phyloP scores from a whole-genome alignment of 441 rosid species.

The Erodium texanum region DNA sequence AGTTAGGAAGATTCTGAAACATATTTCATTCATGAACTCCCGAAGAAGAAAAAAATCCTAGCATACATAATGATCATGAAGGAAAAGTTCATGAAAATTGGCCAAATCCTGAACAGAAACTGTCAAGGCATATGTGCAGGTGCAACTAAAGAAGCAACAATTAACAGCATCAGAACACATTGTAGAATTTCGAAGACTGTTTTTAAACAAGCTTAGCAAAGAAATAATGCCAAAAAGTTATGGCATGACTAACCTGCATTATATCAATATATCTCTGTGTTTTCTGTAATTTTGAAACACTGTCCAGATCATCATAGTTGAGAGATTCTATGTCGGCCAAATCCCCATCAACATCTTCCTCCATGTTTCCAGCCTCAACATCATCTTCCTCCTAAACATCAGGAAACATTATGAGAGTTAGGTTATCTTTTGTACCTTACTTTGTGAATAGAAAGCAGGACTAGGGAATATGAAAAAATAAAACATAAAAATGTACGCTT shows the following conservation, averaged over 20 bases:
- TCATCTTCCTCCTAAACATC: constrained; percentile 53
- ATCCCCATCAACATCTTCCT: constrained; percentile 65
- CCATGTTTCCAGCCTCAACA: constrained; percentile 49
- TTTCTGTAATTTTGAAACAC: constrained; percentile 67
- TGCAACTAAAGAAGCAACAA: too few species aligned
- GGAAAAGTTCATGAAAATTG: too few species aligned
- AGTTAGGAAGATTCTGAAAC: background rate
- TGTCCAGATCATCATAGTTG: constrained; percentile 75
- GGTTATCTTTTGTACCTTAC: background rate
- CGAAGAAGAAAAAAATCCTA: background rate
- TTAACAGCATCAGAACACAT: too few species aligned
- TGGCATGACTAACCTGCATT: constrained; percentile 67
- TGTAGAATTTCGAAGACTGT: too few species aligned
- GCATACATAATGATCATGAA: background rate
- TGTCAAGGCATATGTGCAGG: too few species aligned
- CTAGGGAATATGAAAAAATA: background rate
- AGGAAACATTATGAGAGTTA: background rate
- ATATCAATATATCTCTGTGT: constrained; percentile 66
- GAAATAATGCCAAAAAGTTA: too few species aligned
- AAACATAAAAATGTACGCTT: constrained; percentile 19
- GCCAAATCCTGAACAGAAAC: too few species aligned
- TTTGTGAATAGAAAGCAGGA: too few species aligned
- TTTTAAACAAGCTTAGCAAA: too few species aligned
- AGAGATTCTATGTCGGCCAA: constrained; percentile 56
- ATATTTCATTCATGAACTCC: background rate